Evolutionary conservation across 2,329 filamentous ascomycete genomes (phyloP).

Genomic region (Tothia fuscella): DNA sequence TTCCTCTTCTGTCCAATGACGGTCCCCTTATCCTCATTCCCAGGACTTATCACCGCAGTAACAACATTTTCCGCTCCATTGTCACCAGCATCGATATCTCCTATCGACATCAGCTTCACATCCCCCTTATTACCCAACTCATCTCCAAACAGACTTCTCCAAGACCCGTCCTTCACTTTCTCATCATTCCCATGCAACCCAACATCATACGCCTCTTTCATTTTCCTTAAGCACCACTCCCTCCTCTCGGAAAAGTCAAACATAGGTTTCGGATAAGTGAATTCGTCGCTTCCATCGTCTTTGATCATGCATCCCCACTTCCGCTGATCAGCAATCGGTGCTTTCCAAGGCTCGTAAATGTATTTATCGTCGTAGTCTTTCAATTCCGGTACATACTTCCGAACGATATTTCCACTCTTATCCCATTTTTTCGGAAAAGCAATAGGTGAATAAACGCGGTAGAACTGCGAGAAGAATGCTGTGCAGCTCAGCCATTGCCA

Average conservation of each 20-base stretch:
- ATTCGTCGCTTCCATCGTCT: slow-evolving; percentile 38
- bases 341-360: slow-evolving; percentile 73
- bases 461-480: slow-evolving; percentile 64
- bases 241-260: slow-evolving; percentile 59
- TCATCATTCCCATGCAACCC: slow-evolving; percentile 53
- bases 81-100: neutral
- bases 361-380: slow-evolving; percentile 50
- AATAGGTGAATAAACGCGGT: slow-evolving; percentile 56
- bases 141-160: slow-evolving; percentile 38
- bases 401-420: slow-evolving; percentile 51
- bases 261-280: slow-evolving; percentile 60
- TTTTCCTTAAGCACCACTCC: slow-evolving; percentile 49
- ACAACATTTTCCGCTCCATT: neutral
- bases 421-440: slow-evolving; percentile 69
- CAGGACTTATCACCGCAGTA: neutral
- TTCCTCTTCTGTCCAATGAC: slow-evolving; percentile 3
- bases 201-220: slow-evolving; percentile 59
- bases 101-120: slow-evolving; percentile 1
- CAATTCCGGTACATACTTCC: slow-evolving; percentile 57
- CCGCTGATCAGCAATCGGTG: slow-evolving; percentile 55
- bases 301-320: slow-evolving; percentile 52
- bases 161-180: slow-evolving; percentile 49
- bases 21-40: neutral
- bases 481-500: slow-evolving; percentile 71
- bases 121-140: slow-evolving; percentile 25